Conservation (phyloP, 805 yeast genomes). For the Saccharomycopsis schoenii region DNA sequence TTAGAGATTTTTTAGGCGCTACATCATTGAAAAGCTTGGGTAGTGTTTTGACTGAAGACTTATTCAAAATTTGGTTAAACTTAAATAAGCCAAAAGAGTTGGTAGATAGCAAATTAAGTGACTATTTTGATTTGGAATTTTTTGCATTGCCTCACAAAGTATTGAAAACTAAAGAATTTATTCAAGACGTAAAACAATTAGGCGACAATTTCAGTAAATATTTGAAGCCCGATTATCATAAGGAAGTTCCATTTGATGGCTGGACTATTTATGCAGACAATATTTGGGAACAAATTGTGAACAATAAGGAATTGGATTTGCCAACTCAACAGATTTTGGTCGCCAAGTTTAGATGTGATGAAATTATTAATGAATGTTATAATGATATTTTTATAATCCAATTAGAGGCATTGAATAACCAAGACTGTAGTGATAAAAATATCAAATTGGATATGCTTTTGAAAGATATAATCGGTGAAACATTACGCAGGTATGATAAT, state of each 20-base stretch:
- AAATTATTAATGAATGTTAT: conserved; percentile 48
- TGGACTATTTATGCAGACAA: conserved; percentile 88
- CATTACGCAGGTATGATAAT: conserved; percentile 48
- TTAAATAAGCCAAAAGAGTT: conserved; percentile 65
- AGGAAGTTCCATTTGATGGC: conserved; percentile 86
- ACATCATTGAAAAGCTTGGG: conserved; percentile 72
- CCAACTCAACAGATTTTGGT: conserved; percentile 96
- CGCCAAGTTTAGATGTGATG: conserved; percentile 91
- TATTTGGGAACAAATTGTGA: conserved; percentile 91
- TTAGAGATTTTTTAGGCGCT: conserved; percentile 82
- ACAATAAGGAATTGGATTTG: conserved; percentile 85
- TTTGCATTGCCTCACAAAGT: conserved; percentile 78
- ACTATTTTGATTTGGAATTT: conserved; percentile 80
- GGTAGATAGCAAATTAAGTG: conserved; percentile 44
- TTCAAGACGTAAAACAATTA: conserved; percentile 45
- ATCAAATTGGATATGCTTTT: conserved; percentile 36
- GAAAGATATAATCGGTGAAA: conserved; percentile 26
- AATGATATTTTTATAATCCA: conserved; percentile 34
- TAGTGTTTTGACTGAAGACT: conserved; percentile 58
- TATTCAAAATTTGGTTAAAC: conserved; percentile 67
- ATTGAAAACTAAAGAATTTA: conserved; percentile 65
- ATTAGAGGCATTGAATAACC: conserved; percentile 24
- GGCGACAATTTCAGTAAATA: conserved; percentile 50
- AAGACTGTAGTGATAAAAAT: conserved; percentile 22
- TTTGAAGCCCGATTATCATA: conserved; percentile 67